Percentiles rank a stretch among this genome's conserved stretches.
phyloP scores from a whole-genome alignment of 441 rosid genomes.

The Francoa sonchifolia region DNA sequence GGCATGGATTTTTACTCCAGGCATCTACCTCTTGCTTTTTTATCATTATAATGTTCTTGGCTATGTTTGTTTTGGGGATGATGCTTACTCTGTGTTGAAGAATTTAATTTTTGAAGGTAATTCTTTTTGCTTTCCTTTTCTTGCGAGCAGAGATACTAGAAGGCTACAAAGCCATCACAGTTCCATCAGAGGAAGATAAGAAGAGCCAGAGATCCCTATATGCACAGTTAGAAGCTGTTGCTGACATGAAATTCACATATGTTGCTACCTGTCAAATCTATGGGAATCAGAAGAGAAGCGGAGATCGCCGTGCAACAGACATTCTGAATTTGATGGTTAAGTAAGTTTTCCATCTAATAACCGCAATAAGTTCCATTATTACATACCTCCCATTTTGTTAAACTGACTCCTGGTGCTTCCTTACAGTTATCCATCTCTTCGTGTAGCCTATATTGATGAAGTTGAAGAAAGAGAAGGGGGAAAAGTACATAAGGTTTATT shows the following conservation, averaged over 20 bases:
- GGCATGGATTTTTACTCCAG: too few species aligned
- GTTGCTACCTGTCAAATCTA: slow-evolving; percentile 97
- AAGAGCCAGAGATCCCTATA: neutral
- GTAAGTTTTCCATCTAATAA: slow-evolving; percentile 36
- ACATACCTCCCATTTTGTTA: neutral
- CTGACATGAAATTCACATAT: slow-evolving; percentile 92
- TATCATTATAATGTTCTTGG: too few species aligned
- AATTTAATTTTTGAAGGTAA: neutral
- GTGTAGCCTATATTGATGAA: too few species aligned
- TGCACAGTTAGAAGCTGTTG: slow-evolving; percentile 54
- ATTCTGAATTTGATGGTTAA: slow-evolving; percentile 95
- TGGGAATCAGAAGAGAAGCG: slow-evolving; percentile 88
- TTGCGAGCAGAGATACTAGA: slow-evolving; percentile 17
- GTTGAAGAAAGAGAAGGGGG: slow-evolving; percentile 78
- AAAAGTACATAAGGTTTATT: slow-evolving; percentile 66
- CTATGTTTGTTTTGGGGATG: too few species aligned
- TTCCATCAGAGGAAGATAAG: slow-evolving; percentile 6
- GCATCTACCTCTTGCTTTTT: too few species aligned
- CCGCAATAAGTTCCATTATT: slow-evolving; percentile 4
- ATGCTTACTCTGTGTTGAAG: too few species aligned
- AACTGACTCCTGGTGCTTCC: slow-evolving; percentile 14
- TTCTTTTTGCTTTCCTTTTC: slow-evolving; percentile 9
- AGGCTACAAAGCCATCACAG: slow-evolving; percentile 7
- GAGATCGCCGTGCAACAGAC: slow-evolving; percentile 93
- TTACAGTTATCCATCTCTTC: slow-evolving; percentile 80